A percentile compares a stretch with the other conserved stretches of the same genome.
These are phyloP conservation scores for Tarenaya hassleriana DNA, from an alignment of 345 rosid species.

Conservation along the genomic window DNA sequence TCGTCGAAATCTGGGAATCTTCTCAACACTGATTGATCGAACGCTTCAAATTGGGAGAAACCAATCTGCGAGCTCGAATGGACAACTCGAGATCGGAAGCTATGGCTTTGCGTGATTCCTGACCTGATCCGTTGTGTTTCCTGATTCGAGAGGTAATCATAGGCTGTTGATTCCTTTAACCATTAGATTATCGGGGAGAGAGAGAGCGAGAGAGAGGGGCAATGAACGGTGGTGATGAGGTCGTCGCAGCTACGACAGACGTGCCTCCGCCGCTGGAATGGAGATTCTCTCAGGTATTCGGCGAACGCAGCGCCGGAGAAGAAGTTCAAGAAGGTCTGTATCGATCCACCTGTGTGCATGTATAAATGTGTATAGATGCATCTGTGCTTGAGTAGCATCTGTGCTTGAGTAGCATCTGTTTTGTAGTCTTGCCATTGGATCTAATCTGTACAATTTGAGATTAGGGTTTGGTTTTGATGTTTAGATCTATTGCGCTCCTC, in stretches of 20 bases:
- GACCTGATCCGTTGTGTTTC: constrained; percentile 5
- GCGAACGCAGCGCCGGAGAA: constrained; percentile 93
- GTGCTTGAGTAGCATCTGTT: not conserved
- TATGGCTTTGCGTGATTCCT: constrained; percentile 6
- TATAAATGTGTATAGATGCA: constrained; percentile 2
- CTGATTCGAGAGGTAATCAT: constrained; percentile 14
- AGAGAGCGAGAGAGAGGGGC: constrained; percentile 13
- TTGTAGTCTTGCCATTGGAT: constrained; percentile 14
- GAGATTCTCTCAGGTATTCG: constrained; percentile 98
- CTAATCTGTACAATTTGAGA: constrained; percentile 11
- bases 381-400: not conserved
- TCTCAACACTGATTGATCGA: constrained; percentile 18
- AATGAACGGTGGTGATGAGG: constrained; percentile 32
- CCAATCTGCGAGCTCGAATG: constrained; percentile 9
- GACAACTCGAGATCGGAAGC: not conserved
- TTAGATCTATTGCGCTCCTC: constrained; percentile 19
- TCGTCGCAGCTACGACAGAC: constrained; percentile 26
- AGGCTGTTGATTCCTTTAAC: constrained; percentile 20
- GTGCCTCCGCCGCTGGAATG: constrained; percentile 63
- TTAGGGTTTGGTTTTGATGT: constrained; percentile 18
- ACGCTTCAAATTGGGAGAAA: constrained; percentile 13
- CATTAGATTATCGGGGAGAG: constrained; percentile 9
- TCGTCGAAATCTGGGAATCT: constrained; percentile 30
- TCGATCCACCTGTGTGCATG: constrained; percentile 8
- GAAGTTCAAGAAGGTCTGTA: constrained; percentile 85